Evolutionary conservation across 768 basidiomycete genomes (phyloP), one percentile per base, ranked within the genome.

Genomic region (Naganishia antarctica): DNA sequence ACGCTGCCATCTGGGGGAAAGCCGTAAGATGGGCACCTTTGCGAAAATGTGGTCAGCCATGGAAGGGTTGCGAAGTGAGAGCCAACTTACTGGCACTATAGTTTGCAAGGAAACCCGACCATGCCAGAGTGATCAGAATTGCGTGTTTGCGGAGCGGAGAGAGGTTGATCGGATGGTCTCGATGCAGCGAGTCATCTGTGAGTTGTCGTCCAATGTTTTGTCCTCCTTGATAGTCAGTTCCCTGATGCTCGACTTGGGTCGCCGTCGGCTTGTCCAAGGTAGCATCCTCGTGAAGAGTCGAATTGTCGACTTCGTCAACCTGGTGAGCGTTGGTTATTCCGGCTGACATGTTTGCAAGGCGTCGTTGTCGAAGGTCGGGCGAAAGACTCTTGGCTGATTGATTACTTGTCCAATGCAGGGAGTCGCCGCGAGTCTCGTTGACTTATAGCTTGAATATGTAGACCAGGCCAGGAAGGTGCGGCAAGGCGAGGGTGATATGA

Each of bases 131-230:
- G n/a, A 63, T 7, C 2, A 71, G 63, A 41, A 71, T 71, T 44
- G 57, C 45, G 29, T 47, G 59, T 31, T 71, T 71, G n/a, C 66
- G 32, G 47, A 50, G 50, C 16, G 46, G 16, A 5, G 51, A 26
- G 43, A 70, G 43, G 57, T 71, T 71, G 66, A 68, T 61, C 0
- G 70, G 70, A 43, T 71, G 70, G 41, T 70, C 60, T n/a, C 45
- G 58, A 3, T 66, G 64, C 2, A 68, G 48, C 23, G 49, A 40
- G 34, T 62, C 63, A 45, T 70, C 69, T 13, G 59, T 61, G 45
- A 47, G 47, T 18, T 16, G 53, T 12, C 53, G n/a, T 25, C 53
- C 53, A 40, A 57, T 57, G 13, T 41, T 23, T 13, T 57, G 32
- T 23, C 53, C 53, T 57, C 53, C 53, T 12, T 25, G 31, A 16